A percentile compares a stretch with the other conserved stretches of the same genome.
Evolutionary conservation across 805 yeast species (phyloP).

Genomic region (Cyberlindnera galapagoensis): DNA sequence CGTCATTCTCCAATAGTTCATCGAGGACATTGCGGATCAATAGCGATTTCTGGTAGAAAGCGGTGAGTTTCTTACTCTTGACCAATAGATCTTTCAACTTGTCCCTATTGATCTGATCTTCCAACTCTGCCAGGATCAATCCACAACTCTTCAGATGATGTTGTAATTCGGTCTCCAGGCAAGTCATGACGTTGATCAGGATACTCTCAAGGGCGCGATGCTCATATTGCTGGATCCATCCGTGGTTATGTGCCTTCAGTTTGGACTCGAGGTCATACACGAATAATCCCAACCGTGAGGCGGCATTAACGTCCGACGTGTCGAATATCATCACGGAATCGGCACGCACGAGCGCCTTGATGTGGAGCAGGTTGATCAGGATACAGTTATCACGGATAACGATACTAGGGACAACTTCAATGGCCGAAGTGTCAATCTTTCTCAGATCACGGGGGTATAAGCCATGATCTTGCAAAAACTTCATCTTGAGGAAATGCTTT

Average conservation of each 20-base stretch:
- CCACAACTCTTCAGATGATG: conserved; percentile 54
- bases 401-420: conserved; percentile 86
- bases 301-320: conserved; percentile 44
- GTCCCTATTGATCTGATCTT: conserved; percentile 72
- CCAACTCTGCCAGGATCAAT: conserved; percentile 59
- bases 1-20: conserved; percentile 80
- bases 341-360: conserved; percentile 80
- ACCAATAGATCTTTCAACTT: conserved; percentile 67
- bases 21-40: conserved; percentile 78
- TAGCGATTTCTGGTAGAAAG: conserved; percentile 68
- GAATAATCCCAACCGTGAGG: conserved; percentile 64
- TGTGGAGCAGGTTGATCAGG: conserved; percentile 75
- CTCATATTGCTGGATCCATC: conserved; percentile 55
- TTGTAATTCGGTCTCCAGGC: conserved; percentile 69
- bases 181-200: conserved; percentile 71
- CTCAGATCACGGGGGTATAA: conserved; percentile 83
- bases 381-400: conserved; percentile 75
- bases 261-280: conserved; percentile 81
- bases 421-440: conserved; percentile 64
- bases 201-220: conserved; percentile 80
- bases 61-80: conserved; percentile 61
- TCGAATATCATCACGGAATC: conserved; percentile 83
- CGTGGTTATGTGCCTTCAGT: conserved; percentile 37
- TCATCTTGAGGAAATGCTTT: conserved; percentile 70
- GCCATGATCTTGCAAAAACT: conserved; percentile 65